Evolutionary conservation across 345 rosid species (phyloP).

Genomic region (Eucalyptus cladocalyx): DNA sequence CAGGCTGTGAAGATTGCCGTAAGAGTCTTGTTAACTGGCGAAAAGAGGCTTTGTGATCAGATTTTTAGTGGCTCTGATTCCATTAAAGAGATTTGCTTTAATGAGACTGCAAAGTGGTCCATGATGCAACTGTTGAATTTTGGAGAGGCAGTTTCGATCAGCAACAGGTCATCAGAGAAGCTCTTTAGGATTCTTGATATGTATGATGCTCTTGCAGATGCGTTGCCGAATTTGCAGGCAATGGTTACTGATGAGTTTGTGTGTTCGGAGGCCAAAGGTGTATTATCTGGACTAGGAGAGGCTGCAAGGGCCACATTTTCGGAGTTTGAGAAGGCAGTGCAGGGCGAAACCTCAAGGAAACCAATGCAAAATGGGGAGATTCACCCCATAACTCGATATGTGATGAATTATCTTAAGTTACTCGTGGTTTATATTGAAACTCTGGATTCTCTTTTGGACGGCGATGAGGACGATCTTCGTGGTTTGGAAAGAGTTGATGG

Average conservation of each 20-base stretch:
- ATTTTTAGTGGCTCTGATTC: constrained; percentile 50
- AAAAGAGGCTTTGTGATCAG: constrained; percentile 70
- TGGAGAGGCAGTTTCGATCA: constrained; percentile 85
- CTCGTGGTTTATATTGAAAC: constrained; percentile 90
- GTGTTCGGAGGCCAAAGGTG: constrained; percentile 52
- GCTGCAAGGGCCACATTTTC: constrained; percentile 83
- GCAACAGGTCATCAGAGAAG: constrained; percentile 80
- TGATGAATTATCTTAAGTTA: constrained; percentile 87
- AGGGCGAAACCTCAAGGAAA: constrained; percentile 61
- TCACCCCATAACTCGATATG: constrained; percentile 90
- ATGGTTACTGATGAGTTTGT: constrained; percentile 55
- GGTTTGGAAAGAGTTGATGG: constrained; percentile 18
- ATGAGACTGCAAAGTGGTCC: constrained; percentile 75
- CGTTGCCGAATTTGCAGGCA: constrained; percentile 34
- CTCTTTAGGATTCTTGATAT: constrained; percentile 89
- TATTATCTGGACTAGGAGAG: constrained; percentile 45
- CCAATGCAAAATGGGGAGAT: constrained; percentile 84
- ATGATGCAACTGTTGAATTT: constrained; percentile 87
- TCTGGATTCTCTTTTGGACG: constrained; percentile 48
- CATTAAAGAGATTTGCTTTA: constrained; percentile 65
- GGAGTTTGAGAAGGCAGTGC: constrained; percentile 83
- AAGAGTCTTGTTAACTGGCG: constrained; percentile 68
- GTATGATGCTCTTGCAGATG: constrained; percentile 74
- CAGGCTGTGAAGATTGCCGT: constrained; percentile 72
- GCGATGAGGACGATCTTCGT: constrained; percentile 24